Base-by-base conservation (phyloP, 257 asterid species). In the Solanum gracilifrons region DNA sequence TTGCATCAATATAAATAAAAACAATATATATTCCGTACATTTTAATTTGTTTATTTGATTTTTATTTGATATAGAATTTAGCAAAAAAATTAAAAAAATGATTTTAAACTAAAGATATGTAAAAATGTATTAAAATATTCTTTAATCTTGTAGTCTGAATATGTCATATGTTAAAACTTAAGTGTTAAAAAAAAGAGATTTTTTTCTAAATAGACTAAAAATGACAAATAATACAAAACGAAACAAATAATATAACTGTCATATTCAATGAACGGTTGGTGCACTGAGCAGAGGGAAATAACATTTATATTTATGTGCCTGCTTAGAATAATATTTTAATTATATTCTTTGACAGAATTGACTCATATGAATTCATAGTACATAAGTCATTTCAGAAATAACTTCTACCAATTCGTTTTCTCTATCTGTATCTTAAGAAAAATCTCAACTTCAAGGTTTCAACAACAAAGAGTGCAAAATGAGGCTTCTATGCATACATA, bases 51-150 rank as follows among this genome's bases (percentile, higher is more conserved):
- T 4, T 62, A 1, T 62, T 0, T 9, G 6, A 9, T 62, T 60
- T 9, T 62, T 0, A n/a, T 5, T 66, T 64, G 18, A 9, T 0
- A 66, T 2, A 2, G 6, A 25, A 9, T 23, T 62, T 20, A 58
- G 9, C 0, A 9, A 60, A 9, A 23, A 58, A 21, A 7, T 13
- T 13, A 58, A 58, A 7, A 0, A 3, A 0, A 8, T 10, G 0
- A 0, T 64, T 23, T 62, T 62, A 9, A 66, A 64, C 0, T 25
- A 64, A 5, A 5, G 7, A 11, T 5, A 5, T 11, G 8, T n/a
- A 11, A 66, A 5, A 15, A 48, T 13, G 0, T 39, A 39, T 21
- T 1, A 60, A 60, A 21, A 21, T 62, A 1, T 25, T 25, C 0
- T 9, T 11, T n/a, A n/a, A 64, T 64, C 1, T 25, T 5, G 1